These are phyloP conservation scores for Fusarium verrucosum DNA, from an alignment of 2,329 filamentous ascomycete genomes.

Conservation along the genomic window DNA sequence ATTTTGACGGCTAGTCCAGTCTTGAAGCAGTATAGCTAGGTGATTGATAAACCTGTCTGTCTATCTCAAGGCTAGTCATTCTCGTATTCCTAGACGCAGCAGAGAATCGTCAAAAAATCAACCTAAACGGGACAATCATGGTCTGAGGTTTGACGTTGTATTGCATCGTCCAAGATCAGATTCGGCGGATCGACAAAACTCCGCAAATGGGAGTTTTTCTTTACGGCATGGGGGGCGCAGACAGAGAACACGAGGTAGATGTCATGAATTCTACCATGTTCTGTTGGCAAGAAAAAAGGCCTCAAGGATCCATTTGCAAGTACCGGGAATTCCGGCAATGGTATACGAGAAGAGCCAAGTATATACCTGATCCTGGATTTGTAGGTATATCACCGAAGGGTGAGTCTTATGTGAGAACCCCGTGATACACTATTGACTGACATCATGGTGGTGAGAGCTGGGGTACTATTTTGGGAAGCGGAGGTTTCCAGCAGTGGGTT, in stretches of 20 bases:
- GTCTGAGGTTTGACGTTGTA: constrained; percentile 18
- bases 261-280: constrained; percentile 24
- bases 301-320: constrained; percentile 13
- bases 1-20: neutral
- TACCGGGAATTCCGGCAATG: constrained; percentile 21
- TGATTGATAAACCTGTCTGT: too few relatives aligned
- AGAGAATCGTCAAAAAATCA: constrained; percentile 1
- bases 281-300: constrained; percentile 9
- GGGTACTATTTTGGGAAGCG: constrained; percentile 31
- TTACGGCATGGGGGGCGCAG: constrained; percentile 13
- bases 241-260: constrained; percentile 25
- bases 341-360: constrained; percentile 7
- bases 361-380: neutral
- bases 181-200: constrained; percentile 19
- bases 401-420: constrained; percentile 1
- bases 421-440: constrained; percentile 28
- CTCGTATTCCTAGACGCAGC: constrained; percentile 37
- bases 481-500: constrained; percentile 6
- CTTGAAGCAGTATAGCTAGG: too few relatives aligned
- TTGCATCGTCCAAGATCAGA: constrained; percentile 1
- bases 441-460: constrained; percentile 37
- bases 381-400: neutral
- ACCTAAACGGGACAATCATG: constrained; percentile 21
- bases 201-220: constrained; percentile 26
- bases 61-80: constrained; percentile 13